Evolutionary conservation across 75 land plant species (phyloP).

Genomic region (Isoetes taiwanensis): DNA sequence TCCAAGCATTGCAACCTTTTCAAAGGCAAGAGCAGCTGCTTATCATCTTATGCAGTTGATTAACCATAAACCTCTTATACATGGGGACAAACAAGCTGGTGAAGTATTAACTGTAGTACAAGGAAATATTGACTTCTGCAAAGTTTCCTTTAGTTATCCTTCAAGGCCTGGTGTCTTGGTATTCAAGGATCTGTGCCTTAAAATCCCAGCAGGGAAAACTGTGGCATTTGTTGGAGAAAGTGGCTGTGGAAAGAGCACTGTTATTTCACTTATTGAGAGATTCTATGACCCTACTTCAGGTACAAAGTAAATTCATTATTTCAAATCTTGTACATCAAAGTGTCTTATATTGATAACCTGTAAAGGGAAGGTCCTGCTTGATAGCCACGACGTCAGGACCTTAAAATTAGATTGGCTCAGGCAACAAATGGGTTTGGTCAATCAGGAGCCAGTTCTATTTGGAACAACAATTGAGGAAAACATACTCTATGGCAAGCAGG

Average conservation of each 20-base stretch:
- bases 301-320: too few relatives aligned
- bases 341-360: too few relatives aligned
- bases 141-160: background rate
- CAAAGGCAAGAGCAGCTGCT: conserved; percentile 72
- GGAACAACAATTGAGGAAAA: conserved; percentile 5
- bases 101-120: too few relatives aligned
- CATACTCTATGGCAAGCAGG: conserved; percentile 13
- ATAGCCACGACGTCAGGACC: conserved; percentile 11
- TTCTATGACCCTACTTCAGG: background rate
- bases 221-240: conserved; percentile 7
- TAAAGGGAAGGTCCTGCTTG: conserved; percentile 6
- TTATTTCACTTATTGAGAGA: background rate
- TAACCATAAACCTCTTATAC: conserved; percentile 49
- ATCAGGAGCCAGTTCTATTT: conserved; percentile 14
- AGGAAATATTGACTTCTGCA: background rate
- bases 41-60: conserved; percentile 58
- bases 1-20: conserved; percentile 65
- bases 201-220: background rate
- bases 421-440: conserved; percentile 8
- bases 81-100: conserved; percentile 29
- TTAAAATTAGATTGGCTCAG: conserved; percentile 10
- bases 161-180: conserved; percentile 2
- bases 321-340: too few relatives aligned
- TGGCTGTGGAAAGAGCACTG: background rate
- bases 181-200: background rate